These are phyloP conservation scores for Globisporangium okanoganense DNA, from an alignment of 352 stramenopile species.

Conservation along the genomic window DNA sequence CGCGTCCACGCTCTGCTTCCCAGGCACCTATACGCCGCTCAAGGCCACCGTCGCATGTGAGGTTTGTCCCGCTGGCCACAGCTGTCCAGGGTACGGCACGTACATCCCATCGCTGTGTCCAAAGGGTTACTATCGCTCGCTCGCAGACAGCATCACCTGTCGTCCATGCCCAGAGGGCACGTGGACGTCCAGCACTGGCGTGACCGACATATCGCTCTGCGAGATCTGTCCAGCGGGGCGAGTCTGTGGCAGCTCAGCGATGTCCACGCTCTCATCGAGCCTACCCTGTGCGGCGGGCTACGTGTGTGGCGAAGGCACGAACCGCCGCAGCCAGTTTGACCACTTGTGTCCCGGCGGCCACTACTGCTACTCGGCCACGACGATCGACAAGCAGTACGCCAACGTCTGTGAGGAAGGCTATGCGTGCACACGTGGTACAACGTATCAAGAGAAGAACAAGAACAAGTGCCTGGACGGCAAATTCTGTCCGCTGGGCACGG, in stretches of 20 bases:
- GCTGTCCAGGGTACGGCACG: constrained; percentile 92
- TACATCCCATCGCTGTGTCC: constrained; percentile 95
- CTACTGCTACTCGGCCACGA: constrained; percentile 86
- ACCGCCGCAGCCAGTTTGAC: constrained; percentile 87
- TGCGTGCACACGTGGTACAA: constrained; percentile 89
- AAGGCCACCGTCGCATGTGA: constrained; percentile 85
- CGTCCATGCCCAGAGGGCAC: constrained; percentile 93
- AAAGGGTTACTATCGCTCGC: constrained; percentile 91
- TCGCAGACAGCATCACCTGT: constrained; percentile 95
- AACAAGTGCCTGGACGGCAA: constrained; percentile 92
- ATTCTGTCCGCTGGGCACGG: constrained; percentile 91
- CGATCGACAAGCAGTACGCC: constrained; percentile 81
- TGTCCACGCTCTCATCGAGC: constrained; percentile 83
- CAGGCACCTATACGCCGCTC: constrained; percentile 94
- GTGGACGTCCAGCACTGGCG: constrained; percentile 89
- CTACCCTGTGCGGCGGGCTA: constrained; percentile 91
- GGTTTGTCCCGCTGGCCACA: constrained; percentile 93
- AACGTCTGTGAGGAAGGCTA: constrained; percentile 83
- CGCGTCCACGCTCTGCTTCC: constrained; percentile 94
- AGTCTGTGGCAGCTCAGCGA: constrained; percentile 89
- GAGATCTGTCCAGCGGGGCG: constrained; percentile 93
- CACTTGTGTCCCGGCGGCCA: constrained; percentile 92
- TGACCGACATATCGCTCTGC: constrained; percentile 94
- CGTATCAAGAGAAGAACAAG: constrained; percentile 82
- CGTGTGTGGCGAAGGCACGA: constrained; percentile 92